Percentiles rank a stretch among this genome's conserved stretches.
Conservation (phyloP, 164 flowering plant genomes). For the Stephania cephalantha region DNA sequence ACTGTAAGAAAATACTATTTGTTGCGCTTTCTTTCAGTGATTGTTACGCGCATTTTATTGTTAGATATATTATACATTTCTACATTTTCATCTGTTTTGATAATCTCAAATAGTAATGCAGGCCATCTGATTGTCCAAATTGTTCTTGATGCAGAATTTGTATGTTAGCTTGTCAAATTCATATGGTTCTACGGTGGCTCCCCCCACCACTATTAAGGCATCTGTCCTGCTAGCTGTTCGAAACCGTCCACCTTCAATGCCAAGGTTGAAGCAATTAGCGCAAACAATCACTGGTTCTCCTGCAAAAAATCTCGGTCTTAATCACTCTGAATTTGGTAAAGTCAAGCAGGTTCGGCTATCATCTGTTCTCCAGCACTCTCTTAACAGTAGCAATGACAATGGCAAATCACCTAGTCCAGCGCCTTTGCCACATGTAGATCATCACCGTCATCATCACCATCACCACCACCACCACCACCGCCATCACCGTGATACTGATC, state of each 20-base stretch:
- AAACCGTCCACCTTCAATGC: conserved; percentile 36
- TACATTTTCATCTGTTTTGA: background rate
- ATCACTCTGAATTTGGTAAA: conserved; percentile 69
- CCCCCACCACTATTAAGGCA: conserved; percentile 67
- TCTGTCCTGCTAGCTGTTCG: conserved; percentile 67
- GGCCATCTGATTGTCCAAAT: conserved; percentile 8
- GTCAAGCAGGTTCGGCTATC: conserved; percentile 84
- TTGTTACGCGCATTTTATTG: background rate
- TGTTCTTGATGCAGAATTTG: conserved; percentile 58
- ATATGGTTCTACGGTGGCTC: conserved; percentile 65
- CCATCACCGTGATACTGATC: conserved; percentile 3
- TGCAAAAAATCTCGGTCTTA: conserved; percentile 74
- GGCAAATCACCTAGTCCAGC: conserved; percentile 40
- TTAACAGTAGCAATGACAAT: conserved; percentile 29
- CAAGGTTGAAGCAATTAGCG: conserved; percentile 79
- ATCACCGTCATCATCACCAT: conserved; percentile 34
- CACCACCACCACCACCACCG: conserved; percentile 17
- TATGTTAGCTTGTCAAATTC: conserved; percentile 64
- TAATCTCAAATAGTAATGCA: background rate
- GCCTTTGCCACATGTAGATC: conserved; percentile 35
- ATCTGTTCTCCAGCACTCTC: conserved; percentile 50
- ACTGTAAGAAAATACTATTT: background rate
- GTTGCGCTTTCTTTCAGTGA: background rate
- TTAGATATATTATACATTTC: conserved; percentile 1
- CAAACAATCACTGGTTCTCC: conserved; percentile 65